These are phyloP conservation scores for Filobasidium uniguttulatum DNA, from an alignment of 1,284 basidiomycete genomes.

Conservation along the genomic window DNA sequence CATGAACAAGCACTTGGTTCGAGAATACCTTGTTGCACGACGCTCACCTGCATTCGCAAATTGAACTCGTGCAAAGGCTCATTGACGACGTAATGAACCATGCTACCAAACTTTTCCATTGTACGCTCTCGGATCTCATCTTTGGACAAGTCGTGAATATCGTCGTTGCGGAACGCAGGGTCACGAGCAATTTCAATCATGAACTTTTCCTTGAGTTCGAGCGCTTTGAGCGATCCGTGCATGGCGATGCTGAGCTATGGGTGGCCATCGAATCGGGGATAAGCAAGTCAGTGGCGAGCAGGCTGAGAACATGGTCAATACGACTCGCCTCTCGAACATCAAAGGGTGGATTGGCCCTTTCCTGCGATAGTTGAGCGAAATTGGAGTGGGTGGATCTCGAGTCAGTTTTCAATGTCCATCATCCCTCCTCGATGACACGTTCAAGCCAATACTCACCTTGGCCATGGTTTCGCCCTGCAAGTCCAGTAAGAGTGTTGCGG, in stretches of 20 bases:
- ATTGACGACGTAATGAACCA: slow-evolving; percentile 40
- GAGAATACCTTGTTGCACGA: no score
- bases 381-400: no score
- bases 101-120: slow-evolving; percentile 39
- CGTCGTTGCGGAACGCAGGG: slow-evolving; percentile 42
- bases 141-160: slow-evolving; percentile 45
- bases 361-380: slow-evolving; percentile 12
- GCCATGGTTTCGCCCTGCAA: slow-evolving; percentile 36
- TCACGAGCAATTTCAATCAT: slow-evolving; percentile 43
- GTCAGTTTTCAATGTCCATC: no score
- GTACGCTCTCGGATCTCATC: slow-evolving; percentile 42
- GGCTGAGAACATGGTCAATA: neutral
- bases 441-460: slow-evolving; percentile 21
- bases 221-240: slow-evolving; percentile 34
- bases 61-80: slow-evolving; percentile 41
- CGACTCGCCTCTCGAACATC: slow-evolving; percentile 36
- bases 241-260: slow-evolving; percentile 28
- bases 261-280: neutral
- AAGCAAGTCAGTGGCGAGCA: neutral
- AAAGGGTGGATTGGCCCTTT: slow-evolving; percentile 42
- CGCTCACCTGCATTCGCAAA: slow-evolving; percentile 41
- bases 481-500: neutral
- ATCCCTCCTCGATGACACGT: neutral
- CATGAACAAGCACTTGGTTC: no score
- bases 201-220: slow-evolving; percentile 38